Evolutionary conservation across 2,329 filamentous ascomycete species (phyloP).

Genomic region (Elsinoe ampelina): DNA sequence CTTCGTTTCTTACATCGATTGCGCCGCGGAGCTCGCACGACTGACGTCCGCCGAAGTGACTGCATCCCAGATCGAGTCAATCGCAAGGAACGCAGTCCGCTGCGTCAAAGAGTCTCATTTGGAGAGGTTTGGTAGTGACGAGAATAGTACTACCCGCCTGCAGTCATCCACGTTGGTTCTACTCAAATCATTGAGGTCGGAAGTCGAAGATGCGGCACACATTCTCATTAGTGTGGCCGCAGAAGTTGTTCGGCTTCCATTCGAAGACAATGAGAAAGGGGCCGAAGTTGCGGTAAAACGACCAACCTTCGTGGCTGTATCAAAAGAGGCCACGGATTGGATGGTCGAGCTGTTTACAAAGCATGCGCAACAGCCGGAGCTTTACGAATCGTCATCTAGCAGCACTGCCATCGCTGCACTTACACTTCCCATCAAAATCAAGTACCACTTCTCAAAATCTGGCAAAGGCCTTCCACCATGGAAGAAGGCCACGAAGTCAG

Average conservation of each 20-base stretch:
- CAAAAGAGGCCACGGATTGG: constrained; percentile 68
- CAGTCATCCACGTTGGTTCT: constrained; percentile 61
- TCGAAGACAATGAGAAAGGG: constrained; percentile 27
- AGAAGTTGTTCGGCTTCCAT: constrained; percentile 62
- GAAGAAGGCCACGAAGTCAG: constrained; percentile 66
- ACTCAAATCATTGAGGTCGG: constrained; percentile 57
- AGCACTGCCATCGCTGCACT: constrained; percentile 57
- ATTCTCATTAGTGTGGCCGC: constrained; percentile 61
- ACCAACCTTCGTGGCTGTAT: constrained; percentile 74
- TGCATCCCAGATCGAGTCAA: constrained; percentile 52
- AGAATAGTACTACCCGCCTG: constrained; percentile 63
- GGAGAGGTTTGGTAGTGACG: constrained; percentile 59
- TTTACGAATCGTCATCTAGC: constrained; percentile 62
- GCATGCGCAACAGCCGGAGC: constrained; percentile 53
- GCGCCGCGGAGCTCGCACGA: constrained; percentile 67
- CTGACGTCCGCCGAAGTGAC: constrained; percentile 58
- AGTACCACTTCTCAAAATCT: constrained; percentile 66
- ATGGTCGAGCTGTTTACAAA: constrained; percentile 52
- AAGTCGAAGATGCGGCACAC: constrained; percentile 55
- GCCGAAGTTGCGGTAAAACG: constrained; percentile 41
- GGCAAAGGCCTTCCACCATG: constrained; percentile 66
- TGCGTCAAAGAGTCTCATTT: constrained; percentile 62
- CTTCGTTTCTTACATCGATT: constrained; percentile 71
- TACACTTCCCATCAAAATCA: constrained; percentile 60
- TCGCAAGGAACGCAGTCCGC: constrained; percentile 61